phyloP scores from a whole-genome alignment of 106 monocot species.

The Amphibolis antarctica region DNA sequence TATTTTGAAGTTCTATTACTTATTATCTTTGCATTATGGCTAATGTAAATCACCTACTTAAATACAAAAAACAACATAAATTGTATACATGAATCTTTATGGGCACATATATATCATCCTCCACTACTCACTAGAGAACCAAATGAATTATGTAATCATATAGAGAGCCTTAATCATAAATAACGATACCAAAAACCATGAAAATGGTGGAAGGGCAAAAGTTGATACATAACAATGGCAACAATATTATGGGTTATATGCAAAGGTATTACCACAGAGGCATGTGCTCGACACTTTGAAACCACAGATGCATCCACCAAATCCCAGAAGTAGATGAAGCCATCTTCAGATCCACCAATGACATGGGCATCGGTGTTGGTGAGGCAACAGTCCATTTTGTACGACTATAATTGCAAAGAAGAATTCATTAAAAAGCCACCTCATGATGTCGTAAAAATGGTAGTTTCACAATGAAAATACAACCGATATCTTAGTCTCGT shows the following conservation, averaged over 20 bases:
- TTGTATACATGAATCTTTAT: too few species aligned
- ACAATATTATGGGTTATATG: neutral
- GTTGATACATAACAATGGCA: too few species aligned
- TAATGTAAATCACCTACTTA: too few species aligned
- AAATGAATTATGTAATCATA: neutral
- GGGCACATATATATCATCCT: too few species aligned
- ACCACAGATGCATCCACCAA: conserved; percentile 83
- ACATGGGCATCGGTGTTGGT: conserved; percentile 96
- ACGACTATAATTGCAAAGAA: conserved; percentile 39
- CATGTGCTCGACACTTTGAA: conserved; percentile 68
- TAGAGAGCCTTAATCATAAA: neutral
- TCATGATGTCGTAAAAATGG: too few species aligned
- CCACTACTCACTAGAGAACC: too few species aligned
- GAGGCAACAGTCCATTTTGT: conserved; percentile 96
- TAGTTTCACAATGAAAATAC: too few species aligned
- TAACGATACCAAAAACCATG: neutral
- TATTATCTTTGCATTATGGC: too few species aligned
- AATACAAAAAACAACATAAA: too few species aligned
- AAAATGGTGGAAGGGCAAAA: too few species aligned
- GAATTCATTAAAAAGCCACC: neutral
- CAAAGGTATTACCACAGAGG: conserved; percentile 56
- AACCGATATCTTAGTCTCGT: too few species aligned
- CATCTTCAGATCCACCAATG: conserved; percentile 83
- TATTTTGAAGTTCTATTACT: too few species aligned
- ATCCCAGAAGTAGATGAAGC: conserved; percentile 91